phyloP scores from a whole-genome alignment of 345 rosid genomes.

The Brassica juncea region DNA sequence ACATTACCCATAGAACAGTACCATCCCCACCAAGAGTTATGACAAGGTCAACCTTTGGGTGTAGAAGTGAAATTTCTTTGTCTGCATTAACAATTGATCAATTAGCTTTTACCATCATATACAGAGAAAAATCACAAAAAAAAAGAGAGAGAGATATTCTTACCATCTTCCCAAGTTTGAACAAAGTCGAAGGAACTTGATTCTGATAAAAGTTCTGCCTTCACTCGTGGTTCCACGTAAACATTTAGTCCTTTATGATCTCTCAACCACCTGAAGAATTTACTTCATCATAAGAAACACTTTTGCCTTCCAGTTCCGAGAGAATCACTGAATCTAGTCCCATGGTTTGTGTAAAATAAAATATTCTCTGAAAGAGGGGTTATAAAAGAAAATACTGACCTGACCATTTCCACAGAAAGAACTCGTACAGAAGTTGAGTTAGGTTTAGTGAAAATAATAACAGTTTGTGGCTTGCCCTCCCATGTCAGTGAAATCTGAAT shows the following conservation, averaged over 20 bases:
- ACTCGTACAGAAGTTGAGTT: constrained; percentile 76
- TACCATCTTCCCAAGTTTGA: constrained; percentile 95
- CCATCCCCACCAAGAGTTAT: constrained; percentile 99
- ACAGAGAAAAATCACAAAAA: not conserved
- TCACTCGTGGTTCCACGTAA: constrained; percentile 89
- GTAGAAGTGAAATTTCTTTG: constrained; percentile 65
- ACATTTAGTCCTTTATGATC: constrained; percentile 65
- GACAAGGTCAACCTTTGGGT: constrained; percentile 87
- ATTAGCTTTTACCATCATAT: not conserved
- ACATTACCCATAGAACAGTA: constrained; percentile 95
- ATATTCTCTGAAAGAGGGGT: not conserved
- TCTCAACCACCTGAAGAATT: constrained; percentile 78
- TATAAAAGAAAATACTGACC: constrained; percentile 43
- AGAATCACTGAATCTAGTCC: constrained; percentile 1
- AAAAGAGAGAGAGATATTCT: not conserved
- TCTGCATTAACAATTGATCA: constrained; percentile 54
- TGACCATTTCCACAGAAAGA: constrained; percentile 82
- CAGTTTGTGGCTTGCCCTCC: constrained; percentile 90
- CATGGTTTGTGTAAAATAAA: not conserved
- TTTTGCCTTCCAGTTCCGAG: constrained; percentile 5
- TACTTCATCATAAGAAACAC: constrained; percentile 20
- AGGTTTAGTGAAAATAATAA: constrained; percentile 89
- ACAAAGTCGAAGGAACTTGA: constrained; percentile 75
- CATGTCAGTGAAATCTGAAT: constrained; percentile 90
- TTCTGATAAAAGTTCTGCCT: constrained; percentile 72